Evolutionary conservation across 73 alveolate genomes (phyloP).

Genomic region (Paraurostyla sp.): DNA sequence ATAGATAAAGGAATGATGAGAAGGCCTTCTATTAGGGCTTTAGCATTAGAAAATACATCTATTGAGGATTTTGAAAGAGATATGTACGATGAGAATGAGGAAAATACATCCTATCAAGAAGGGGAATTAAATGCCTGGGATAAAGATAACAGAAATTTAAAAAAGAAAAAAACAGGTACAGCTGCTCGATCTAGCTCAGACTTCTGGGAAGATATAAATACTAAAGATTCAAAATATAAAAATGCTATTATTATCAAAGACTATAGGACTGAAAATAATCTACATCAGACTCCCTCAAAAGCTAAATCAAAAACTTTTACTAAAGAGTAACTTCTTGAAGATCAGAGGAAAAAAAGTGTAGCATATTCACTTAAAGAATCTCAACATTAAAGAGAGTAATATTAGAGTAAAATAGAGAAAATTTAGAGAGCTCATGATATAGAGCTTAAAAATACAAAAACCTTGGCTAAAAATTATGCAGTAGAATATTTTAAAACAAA

Average conservation of each 20-base stretch:
- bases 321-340: constrained; percentile 18
- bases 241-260: constrained; percentile 48
- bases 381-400: constrained; percentile 24
- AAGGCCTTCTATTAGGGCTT: constrained; percentile 45
- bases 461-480: constrained; percentile 51
- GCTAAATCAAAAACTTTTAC: neutral
- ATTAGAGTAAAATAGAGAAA: neutral
- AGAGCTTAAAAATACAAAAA: constrained; percentile 25
- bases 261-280: constrained; percentile 7
- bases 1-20: constrained; percentile 30
- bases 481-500: constrained; percentile 30
- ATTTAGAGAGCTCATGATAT: constrained; percentile 53
- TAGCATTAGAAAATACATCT: constrained; percentile 44
- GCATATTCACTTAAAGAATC: neutral
- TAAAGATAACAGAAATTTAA: neutral
- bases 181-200: constrained; percentile 12
- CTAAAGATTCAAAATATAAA: constrained; percentile 51
- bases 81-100: neutral
- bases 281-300: too few relatives aligned
- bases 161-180: neutral
- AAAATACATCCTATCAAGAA: neutral
- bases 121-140: neutral
- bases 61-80: constrained; percentile 42
- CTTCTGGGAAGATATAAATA: constrained; percentile 45
- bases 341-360: neutral